phyloP scores from a whole-genome alignment of 1,284 basidiomycete genomes.

The Sphaerobolus stellatus region DNA sequence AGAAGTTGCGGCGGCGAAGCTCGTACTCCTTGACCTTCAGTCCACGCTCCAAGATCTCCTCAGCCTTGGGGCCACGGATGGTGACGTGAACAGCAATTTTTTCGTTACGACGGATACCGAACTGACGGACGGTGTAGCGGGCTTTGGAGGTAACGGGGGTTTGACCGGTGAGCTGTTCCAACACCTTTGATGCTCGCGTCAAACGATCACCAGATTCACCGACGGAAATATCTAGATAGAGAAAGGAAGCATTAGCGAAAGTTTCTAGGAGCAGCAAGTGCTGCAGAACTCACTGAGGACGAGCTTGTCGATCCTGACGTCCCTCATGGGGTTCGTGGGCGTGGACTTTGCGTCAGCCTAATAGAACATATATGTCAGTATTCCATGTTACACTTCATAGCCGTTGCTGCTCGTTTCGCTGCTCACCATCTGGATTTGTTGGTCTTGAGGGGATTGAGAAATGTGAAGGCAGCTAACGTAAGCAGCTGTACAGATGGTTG shows the following conservation, averaged over 20 bases:
- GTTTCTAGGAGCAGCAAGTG: neutral
- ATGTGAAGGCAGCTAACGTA: conserved; percentile 4
- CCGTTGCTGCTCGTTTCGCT: neutral
- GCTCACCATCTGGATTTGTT: conserved; percentile 7
- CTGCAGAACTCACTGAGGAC: conserved; percentile 10
- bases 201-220: conserved; percentile 99
- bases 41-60: conserved; percentile 99
- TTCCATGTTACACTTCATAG: neutral
- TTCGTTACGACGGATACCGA: conserved; percentile 99
- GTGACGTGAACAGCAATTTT: conserved; percentile 99
- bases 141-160: conserved; percentile 99
- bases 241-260: conserved; percentile 9
- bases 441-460: conserved; percentile 11
- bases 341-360: conserved; percentile 12
- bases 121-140: conserved; percentile 98
- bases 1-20: conserved; percentile 91
- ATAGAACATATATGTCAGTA: neutral
- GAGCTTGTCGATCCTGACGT: conserved; percentile 13
- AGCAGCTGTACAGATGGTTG: conserved; percentile 13
- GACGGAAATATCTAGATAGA: conserved; percentile 88
- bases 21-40: conserved; percentile 99
- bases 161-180: conserved; percentile 99
- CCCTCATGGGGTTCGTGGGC: conserved; percentile 10
- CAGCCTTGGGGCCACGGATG: conserved; percentile 98
- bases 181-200: conserved; percentile 98